Base-by-base conservation (phyloP, 83 land plant genomes). In the Picea abies region DNA sequence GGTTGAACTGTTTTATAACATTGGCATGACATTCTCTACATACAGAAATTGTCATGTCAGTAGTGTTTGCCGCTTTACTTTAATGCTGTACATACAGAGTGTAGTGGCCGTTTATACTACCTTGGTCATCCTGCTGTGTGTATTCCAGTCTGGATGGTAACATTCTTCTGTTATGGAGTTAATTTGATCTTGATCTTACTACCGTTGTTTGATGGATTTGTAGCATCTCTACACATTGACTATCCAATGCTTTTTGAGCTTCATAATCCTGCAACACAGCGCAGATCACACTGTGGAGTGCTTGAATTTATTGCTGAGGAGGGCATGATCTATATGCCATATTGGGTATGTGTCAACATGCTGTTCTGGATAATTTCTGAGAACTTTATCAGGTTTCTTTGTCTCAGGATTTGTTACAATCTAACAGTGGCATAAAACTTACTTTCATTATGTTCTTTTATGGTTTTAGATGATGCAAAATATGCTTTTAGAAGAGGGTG, bases 231-330 rank as follows among this genome's bases (percentile, higher is more conserved):
- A 39, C 93, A 94, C 73, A 98, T 98, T 79, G 99, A 98, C 78
- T 98, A 98, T 84, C 99, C 99, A 60, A 98, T 98, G 99, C 84
- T 98, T 76, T 96, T 98, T 90, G 99, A 98, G 83, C 89, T 98
- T 22, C 90, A 82, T 23, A 98, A 98, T 85, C 85, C 87, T 72
- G 85, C 90, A 69, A 84, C 91, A 16, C 85, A 87, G 41, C 91
- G 99, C 22, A 89, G 89, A 49, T 93, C 99, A 4, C 99, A 98
- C 67, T 98, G 99, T 90, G 99, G 99, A 56, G 99, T 97, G 8
- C 91, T 98, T 64, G 99, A 98, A 88, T 98, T 98, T 81, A 90
- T 96, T 87, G 99, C 96, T 23, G 99, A 98, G 81, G 99, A 97
- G 84, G 99, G 99, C 85, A 96, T 97, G 95, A 96, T 97, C 63